Evolutionary conservation across 768 basidiomycete genomes (phyloP).

Genomic region (Naganishia onofrii): DNA sequence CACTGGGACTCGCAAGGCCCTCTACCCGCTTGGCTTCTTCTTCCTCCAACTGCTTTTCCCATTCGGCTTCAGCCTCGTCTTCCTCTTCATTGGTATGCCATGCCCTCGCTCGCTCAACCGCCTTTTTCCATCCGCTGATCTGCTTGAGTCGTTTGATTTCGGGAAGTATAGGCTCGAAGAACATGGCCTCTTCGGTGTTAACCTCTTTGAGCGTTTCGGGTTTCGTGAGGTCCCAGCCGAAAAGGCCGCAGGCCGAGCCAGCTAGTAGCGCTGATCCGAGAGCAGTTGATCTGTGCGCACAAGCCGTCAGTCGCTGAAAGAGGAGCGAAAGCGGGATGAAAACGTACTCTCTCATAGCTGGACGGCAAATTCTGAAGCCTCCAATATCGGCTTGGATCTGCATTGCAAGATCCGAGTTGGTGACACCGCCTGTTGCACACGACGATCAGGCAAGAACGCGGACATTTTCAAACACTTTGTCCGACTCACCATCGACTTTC

Average conservation of each 20-base stretch:
- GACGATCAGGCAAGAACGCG: neutral
- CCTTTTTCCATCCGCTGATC: constrained; percentile 82
- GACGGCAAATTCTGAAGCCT: constrained; percentile 85
- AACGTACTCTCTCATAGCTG: constrained; percentile 92
- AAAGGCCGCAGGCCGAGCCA: constrained; percentile 77
- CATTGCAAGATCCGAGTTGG: constrained; percentile 77
- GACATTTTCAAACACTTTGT: neutral
- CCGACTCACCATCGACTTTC: constrained; percentile 75
- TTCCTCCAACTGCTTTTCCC: constrained; percentile 37
- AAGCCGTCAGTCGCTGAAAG: neutral
- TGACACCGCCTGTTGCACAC: constrained; percentile 66
- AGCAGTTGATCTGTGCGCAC: constrained; percentile 72
- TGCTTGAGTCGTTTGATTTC: constrained; percentile 62
- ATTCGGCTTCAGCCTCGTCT: constrained; percentile 45
- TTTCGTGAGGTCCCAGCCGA: constrained; percentile 83
- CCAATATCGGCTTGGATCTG: constrained; percentile 60
- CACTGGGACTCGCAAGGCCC: neutral
- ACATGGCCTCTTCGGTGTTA: constrained; percentile 74
- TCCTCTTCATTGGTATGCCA: constrained; percentile 67
- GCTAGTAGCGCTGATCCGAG: constrained; percentile 92
- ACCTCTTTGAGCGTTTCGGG: constrained; percentile 81
- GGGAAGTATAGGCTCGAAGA: constrained; percentile 63
- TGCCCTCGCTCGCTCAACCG: constrained; percentile 74
- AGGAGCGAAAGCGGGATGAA: neutral
- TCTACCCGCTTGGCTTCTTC: neutral